phyloP scores from a whole-genome alignment of 1,139 yeast species.

The Blastobotrys petasosporus region DNA sequence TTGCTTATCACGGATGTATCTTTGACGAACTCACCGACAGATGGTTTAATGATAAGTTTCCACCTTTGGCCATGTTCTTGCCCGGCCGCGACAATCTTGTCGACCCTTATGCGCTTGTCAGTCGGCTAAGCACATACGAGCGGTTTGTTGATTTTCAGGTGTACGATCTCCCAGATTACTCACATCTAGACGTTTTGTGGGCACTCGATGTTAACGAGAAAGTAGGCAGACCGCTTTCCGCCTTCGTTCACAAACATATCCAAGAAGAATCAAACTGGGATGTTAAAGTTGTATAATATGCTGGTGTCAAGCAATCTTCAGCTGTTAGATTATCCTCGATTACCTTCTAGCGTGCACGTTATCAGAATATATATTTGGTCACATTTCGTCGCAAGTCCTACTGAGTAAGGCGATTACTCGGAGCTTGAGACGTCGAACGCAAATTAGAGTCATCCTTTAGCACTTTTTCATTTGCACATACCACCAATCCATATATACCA shows the following conservation, averaged over 20 bases:
- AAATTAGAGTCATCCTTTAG: conserved; percentile 44
- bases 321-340: neutral
- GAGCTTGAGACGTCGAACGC: conserved; percentile 46
- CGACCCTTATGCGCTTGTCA: conserved; percentile 54
- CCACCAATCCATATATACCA: too few relatives aligned
- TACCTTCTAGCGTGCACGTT: neutral
- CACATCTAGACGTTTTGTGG: conserved; percentile 91
- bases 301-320: neutral
- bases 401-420: conserved; percentile 31
- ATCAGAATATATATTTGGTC: conserved; percentile 21
- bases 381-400: conserved; percentile 27
- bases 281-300: neutral
- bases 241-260: conserved; percentile 28
- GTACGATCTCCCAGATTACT: conserved; percentile 44
- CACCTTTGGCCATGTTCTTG: conserved; percentile 55
- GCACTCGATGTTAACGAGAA: conserved; percentile 62
- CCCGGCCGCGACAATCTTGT: conserved; percentile 65
- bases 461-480: neutral
- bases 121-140: conserved; percentile 41
- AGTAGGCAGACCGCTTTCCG: conserved; percentile 41
- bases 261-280: conserved; percentile 15
- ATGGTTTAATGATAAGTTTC: conserved; percentile 53
- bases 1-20: conserved; percentile 49
- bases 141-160: conserved; percentile 34
- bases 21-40: conserved; percentile 40